Percentiles rank a stretch among this genome's conserved stretches.
phyloP scores from a whole-genome alignment of 2,329 filamentous ascomycete genomes.

The Aspergillus sp. region DNA sequence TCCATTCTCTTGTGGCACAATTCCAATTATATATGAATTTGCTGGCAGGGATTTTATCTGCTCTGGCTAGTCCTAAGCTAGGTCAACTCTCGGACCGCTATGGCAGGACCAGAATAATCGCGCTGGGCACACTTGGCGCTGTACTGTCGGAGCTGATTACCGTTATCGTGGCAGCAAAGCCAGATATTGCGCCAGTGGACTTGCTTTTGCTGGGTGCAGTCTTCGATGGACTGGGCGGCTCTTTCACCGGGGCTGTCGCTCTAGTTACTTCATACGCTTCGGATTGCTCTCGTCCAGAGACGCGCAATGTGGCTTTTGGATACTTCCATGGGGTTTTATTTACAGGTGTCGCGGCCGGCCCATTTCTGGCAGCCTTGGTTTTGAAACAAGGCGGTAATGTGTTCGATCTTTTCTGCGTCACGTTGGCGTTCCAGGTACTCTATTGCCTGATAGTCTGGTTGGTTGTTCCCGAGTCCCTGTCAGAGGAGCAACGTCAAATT shows the following conservation, averaged over 20 bases:
- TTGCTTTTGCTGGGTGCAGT: conserved; percentile 71
- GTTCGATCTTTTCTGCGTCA: conserved; percentile 77
- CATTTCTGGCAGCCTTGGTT: conserved; percentile 71
- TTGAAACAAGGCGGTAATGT: conserved; percentile 69
- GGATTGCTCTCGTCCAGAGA: conserved; percentile 76
- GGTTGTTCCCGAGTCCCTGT: conserved; percentile 77
- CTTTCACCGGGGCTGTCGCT: conserved; percentile 76
- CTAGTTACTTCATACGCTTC: conserved; percentile 79
- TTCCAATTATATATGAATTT: conserved; percentile 74
- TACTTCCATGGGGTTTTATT: conserved; percentile 88
- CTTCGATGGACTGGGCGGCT: conserved; percentile 78
- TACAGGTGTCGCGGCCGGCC: conserved; percentile 78
- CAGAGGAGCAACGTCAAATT: conserved; percentile 60
- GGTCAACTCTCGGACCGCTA: conserved; percentile 81
- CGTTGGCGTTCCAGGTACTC: conserved; percentile 62
- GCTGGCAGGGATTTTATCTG: conserved; percentile 68
- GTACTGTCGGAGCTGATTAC: conserved; percentile 68
- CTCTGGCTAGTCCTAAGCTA: conserved; percentile 72
- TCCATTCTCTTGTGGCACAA: conserved; percentile 68
- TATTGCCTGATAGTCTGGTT: conserved; percentile 69
- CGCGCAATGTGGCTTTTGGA: conserved; percentile 75
- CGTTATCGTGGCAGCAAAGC: conserved; percentile 68
- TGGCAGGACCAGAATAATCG: conserved; percentile 69
- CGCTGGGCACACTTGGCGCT: conserved; percentile 66
- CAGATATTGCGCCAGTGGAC: conserved; percentile 65